Base-by-base conservation (phyloP, 129 eudicot species). In the Centrapalus pauciflorus region DNA sequence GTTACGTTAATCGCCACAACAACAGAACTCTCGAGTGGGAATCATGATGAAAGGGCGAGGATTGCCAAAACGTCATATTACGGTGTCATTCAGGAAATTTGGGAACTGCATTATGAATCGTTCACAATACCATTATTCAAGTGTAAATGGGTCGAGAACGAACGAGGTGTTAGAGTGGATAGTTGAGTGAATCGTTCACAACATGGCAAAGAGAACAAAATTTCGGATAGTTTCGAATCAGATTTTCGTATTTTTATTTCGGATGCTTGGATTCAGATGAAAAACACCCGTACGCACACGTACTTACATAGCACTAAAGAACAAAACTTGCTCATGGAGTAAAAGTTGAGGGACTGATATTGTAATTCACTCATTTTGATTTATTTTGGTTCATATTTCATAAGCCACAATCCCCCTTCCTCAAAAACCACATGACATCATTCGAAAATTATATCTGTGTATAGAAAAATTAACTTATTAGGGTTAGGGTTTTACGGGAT, bases 401-500 rank as follows among this genome's bases (percentile, higher is more conserved):
- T 14, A 63, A 72, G 62, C 58, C 55, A 29, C 57, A 23, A 66
- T 66, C 46, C 34, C 61, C 29, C 46, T 48, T 35, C 7, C 27
- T 38, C 55, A 35, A 4, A 24, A 37, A 26, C 49, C 40, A 40
- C 49, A 64, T 64, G 65, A 64, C 58, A 32, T 43, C 58, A 32
- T 43, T 32, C 46, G 37, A 52, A 52, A 55, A 10, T 21, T 52
- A 21, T 14, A 33, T 72, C 14, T 50, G 62, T 61, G 35, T 20
- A 70, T 26, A 58, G 59, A 28, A 72, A 35, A 52, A 2, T 19
- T 29, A 72, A 69, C n/a, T n/a, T n/a, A 60, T 62, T 82, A 82
- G 92, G 87, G 85, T 82, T 85, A 82, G 82, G 84, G 82, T 71
- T 76, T 82, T 72, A 48, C 54, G 55, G 30, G 29, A 59, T 50